These are phyloP conservation scores for Malus sylvestris DNA, from an alignment of 306 rosid genomes.

Conservation along the genomic window DNA sequence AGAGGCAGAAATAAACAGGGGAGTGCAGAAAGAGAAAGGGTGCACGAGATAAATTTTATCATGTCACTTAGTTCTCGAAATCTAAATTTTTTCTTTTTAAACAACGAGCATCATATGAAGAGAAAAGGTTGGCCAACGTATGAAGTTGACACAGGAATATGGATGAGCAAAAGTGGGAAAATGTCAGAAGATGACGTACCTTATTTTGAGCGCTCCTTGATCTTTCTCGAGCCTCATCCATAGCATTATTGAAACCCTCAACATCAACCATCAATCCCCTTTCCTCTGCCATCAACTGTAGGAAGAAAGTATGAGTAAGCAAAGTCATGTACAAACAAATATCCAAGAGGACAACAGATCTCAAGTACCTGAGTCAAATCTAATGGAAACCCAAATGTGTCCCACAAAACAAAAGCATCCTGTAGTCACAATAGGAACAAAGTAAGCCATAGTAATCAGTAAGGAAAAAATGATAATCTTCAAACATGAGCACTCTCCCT, in stretches of 20 bases:
- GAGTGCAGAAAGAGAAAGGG: neutral
- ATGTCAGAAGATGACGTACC: constrained; percentile 29
- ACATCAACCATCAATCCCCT: constrained; percentile 71
- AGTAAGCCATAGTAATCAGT: neutral
- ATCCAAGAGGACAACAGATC: constrained; percentile 2
- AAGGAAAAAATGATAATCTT: neutral
- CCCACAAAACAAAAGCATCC: constrained; percentile 99
- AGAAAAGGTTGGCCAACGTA: neutral
- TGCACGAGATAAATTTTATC: neutral
- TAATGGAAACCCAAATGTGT: constrained; percentile 87
- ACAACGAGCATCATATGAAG: neutral
- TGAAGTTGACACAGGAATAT: neutral
- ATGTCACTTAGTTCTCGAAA: neutral
- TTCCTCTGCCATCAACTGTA: constrained; percentile 97
- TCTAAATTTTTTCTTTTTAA: neutral
- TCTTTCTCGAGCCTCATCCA: constrained; percentile 94
- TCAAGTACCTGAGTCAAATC: constrained; percentile 88
- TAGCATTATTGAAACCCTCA: constrained; percentile 62
- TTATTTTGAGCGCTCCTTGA: constrained; percentile 89
- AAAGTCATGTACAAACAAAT: neutral
- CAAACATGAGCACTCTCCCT: neutral
- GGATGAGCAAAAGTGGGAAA: constrained; percentile 13
- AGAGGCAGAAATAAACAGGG: neutral
- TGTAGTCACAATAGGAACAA: constrained; percentile 30
- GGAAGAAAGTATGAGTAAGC: constrained; percentile 15